Evolutionary conservation across 75 land plant genomes (phyloP).

Genomic region (Cryptomeria japonica): DNA sequence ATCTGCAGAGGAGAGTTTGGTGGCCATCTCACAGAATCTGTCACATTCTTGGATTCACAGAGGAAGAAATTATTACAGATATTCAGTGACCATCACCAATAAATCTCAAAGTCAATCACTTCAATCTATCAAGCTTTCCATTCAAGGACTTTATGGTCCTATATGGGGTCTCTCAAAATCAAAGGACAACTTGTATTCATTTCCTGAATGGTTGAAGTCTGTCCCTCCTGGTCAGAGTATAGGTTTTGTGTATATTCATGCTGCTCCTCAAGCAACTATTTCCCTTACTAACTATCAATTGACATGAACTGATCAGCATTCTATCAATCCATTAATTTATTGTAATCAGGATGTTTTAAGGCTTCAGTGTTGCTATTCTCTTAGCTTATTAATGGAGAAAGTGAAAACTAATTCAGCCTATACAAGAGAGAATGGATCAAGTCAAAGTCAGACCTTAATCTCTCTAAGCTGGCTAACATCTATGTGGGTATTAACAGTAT

Average conservation of each 20-base stretch:
- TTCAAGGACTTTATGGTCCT: conserved; percentile 28
- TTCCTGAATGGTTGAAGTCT: conserved; percentile 28
- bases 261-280: conserved; percentile 16
- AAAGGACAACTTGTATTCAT: conserved; percentile 22
- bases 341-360: background rate
- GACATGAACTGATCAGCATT: background rate
- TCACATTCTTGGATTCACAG: conserved; percentile 22
- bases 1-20: background rate
- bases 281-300: conserved; percentile 13
- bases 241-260: conserved; percentile 37
- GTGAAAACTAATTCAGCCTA: background rate
- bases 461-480: background rate
- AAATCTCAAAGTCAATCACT: conserved; percentile 15
- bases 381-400: background rate
- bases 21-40: conserved; percentile 23
- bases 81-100: conserved; percentile 25
- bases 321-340: background rate
- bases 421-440: background rate
- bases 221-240: conserved; percentile 25
- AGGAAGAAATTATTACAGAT: conserved; percentile 27
- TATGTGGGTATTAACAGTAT: background rate
- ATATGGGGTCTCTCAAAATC: conserved; percentile 34
- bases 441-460: background rate
- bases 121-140: background rate
- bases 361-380: background rate